Percentiles rank a stretch among this genome's conserved stretches.
These are phyloP conservation scores for Scenedesmus sp. DNA, from an alignment of 163 green algal species.

Conservation along the genomic window DNA sequence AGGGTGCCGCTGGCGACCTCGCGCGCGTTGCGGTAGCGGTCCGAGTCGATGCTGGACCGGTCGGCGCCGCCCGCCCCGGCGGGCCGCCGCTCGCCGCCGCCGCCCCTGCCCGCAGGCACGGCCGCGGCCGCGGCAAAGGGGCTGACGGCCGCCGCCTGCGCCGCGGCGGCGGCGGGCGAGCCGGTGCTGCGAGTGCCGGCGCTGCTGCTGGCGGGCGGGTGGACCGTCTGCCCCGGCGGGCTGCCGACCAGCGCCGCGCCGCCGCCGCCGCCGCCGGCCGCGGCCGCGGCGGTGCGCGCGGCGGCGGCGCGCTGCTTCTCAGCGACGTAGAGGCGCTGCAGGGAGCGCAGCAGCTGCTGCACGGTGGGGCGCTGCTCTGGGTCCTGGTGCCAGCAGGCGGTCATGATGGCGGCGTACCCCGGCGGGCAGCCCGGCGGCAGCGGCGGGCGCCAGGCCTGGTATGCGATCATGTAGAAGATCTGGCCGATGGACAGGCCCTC, in stretches of 20 bases:
- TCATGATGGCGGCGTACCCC: conserved; percentile 24
- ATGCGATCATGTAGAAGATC: conserved; percentile 45
- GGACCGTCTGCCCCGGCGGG: too few relatives aligned
- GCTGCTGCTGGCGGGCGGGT: too few relatives aligned
- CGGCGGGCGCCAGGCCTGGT: conserved; percentile 27
- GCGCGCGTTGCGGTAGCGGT: too few relatives aligned
- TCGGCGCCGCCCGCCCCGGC: background rate
- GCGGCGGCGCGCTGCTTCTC: conserved; percentile 9
- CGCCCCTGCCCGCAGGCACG: too few relatives aligned
- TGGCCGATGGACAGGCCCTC: conserved; percentile 39
- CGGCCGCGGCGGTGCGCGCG: background rate
- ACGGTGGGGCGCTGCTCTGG: conserved; percentile 28
- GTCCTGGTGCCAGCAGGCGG: conserved; percentile 33
- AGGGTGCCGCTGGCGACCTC: too few relatives aligned
- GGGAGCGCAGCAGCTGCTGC: conserved; percentile 29
- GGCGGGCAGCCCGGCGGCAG: conserved; percentile 20
- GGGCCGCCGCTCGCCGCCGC: background rate
- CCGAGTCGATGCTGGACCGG: conserved; percentile 8
- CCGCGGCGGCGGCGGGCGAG: too few relatives aligned
- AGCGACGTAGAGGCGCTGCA: conserved; percentile 37
- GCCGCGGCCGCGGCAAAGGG: too few relatives aligned
- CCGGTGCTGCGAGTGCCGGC: too few relatives aligned
- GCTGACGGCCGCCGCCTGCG: too few relatives aligned
- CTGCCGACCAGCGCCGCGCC: background rate
- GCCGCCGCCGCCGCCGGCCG: background rate